A percentile compares a stretch with the other conserved stretches of the same genome.
phyloP scores from a whole-genome alignment of 495 filamentous ascomycete genomes.

The Penicillium maclennaniae region DNA sequence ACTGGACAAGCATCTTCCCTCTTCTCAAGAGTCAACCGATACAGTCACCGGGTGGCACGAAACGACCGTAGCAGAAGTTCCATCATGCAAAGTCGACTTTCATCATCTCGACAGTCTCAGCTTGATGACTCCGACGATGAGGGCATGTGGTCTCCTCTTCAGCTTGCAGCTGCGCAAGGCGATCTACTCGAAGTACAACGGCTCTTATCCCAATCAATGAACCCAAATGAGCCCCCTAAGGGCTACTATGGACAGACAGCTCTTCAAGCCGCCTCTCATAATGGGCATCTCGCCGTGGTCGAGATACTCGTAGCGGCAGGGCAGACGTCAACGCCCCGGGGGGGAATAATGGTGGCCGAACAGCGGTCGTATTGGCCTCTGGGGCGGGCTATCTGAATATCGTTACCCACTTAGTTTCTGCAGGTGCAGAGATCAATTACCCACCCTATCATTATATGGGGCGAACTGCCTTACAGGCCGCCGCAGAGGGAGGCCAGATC shows the following conservation, averaged over 20 bases:
- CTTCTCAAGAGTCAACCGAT: not conserved
- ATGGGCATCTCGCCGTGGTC: conserved; percentile 8
- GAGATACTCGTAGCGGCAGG: conserved; percentile 5
- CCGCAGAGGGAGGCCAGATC: conserved; percentile 18
- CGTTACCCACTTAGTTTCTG: conserved; percentile 3
- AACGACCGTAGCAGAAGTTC: not conserved
- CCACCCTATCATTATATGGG: conserved; percentile 2
- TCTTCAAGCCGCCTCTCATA: conserved; percentile 8
- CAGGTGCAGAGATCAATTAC: conserved; percentile 10
- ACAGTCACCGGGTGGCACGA: not conserved
- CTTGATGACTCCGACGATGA: conserved; percentile 2
- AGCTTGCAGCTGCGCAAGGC: conserved; percentile 6
- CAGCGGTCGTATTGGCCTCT: conserved; percentile 7
- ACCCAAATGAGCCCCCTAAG: conserved; percentile 3
- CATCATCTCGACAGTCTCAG: not conserved
- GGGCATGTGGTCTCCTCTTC: conserved; percentile 1
- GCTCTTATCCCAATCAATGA: conserved; percentile 7
- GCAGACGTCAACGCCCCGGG: conserved; percentile 21
- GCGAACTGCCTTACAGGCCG: conserved; percentile 27
- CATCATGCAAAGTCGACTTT: not conserved
- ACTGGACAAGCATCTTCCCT: not conserved
- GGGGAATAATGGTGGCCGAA: conserved; percentile 8
- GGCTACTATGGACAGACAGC: conserved; percentile 14
- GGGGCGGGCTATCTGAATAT: conserved; percentile 6
- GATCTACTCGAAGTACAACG: not conserved